Evolutionary conservation across 352 stramenopile species (phyloP).

Genomic region (Saprolegnia parasitica): DNA sequence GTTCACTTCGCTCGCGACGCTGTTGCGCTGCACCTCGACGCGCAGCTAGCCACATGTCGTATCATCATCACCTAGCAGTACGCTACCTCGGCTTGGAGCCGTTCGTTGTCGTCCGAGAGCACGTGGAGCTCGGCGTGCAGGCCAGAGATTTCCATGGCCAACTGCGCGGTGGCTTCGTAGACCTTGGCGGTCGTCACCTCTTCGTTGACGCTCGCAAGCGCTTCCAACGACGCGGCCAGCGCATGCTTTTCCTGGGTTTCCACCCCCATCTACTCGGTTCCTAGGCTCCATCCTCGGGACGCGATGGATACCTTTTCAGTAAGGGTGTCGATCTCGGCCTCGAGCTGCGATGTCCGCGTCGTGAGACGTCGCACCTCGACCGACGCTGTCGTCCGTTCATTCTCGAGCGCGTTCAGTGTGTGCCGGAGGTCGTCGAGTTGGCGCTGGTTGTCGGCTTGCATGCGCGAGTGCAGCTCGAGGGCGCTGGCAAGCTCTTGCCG

Average conservation of each 20-base stretch:
- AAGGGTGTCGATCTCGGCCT: background rate
- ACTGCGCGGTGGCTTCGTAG: conserved; percentile 8
- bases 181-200: conserved; percentile 13
- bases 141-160: background rate
- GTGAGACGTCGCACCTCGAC: background rate
- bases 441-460: conserved; percentile 19
- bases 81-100: conserved; percentile 17
- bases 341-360: background rate
- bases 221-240: background rate
- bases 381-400: background rate
- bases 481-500: background rate
- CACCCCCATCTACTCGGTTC: background rate
- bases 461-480: conserved; percentile 17
- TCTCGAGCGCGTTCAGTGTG: background rate
- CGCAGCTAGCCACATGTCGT: background rate
- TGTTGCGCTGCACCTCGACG: background rate
- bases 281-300: background rate
- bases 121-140: conserved; percentile 12
- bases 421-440: conserved; percentile 4
- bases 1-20: conserved; percentile 7
- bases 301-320: background rate
- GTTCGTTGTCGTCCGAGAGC: conserved; percentile 19
- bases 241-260: conserved; percentile 13
- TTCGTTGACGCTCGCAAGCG: conserved; percentile 22
- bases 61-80: background rate